A percentile compares a stretch with the other conserved stretches of the same genome.
These are phyloP conservation scores for Zea luxurians DNA, from an alignment of 176 grass and related monocot genomes.

Conservation along the genomic window DNA sequence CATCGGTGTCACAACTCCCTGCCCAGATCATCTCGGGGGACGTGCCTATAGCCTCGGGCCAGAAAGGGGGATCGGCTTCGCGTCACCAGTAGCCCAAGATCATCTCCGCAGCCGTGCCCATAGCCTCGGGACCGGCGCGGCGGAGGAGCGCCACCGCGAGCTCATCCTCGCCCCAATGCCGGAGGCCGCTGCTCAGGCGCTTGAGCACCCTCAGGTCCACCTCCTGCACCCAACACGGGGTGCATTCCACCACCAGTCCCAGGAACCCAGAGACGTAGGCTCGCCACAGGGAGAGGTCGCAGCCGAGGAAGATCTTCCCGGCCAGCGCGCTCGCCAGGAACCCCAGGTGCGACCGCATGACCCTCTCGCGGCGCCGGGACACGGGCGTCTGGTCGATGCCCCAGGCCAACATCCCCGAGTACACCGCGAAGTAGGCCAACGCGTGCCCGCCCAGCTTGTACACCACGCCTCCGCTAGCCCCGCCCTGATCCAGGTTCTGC, in stretches of 20 bases:
- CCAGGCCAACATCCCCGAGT: slow-evolving; percentile 91
- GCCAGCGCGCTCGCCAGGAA: slow-evolving; percentile 79
- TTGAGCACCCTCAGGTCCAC: slow-evolving; percentile 68
- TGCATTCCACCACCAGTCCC: slow-evolving; percentile 75
- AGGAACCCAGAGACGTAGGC: slow-evolving; percentile 78
- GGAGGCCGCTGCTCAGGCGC: slow-evolving; percentile 63
- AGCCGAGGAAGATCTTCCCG: slow-evolving; percentile 81
- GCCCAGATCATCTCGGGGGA: neutral
- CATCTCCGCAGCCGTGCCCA: slow-evolving; percentile 70
- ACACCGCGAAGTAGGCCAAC: slow-evolving; percentile 68
- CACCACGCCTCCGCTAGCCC: slow-evolving; percentile 51
- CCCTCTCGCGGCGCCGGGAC: slow-evolving; percentile 66
- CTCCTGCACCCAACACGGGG: slow-evolving; percentile 80
- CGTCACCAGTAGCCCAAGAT: slow-evolving; percentile 52
- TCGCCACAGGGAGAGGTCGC: slow-evolving; percentile 68
- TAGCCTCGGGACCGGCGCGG: slow-evolving; percentile 51
- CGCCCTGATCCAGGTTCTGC: slow-evolving; percentile 62
- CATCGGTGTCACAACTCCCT: slow-evolving; percentile 17
- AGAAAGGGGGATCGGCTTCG: neutral
- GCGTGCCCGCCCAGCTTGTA: slow-evolving; percentile 68
- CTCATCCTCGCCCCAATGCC: slow-evolving; percentile 68
- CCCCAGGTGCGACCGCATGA: slow-evolving; percentile 64
- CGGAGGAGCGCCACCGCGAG: slow-evolving; percentile 64
- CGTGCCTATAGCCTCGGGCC: too few species aligned
- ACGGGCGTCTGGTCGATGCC: slow-evolving; percentile 60